These are phyloP conservation scores for Thalassiosira hispida DNA, from an alignment of 352 stramenopile genomes.

Conservation along the genomic window DNA sequence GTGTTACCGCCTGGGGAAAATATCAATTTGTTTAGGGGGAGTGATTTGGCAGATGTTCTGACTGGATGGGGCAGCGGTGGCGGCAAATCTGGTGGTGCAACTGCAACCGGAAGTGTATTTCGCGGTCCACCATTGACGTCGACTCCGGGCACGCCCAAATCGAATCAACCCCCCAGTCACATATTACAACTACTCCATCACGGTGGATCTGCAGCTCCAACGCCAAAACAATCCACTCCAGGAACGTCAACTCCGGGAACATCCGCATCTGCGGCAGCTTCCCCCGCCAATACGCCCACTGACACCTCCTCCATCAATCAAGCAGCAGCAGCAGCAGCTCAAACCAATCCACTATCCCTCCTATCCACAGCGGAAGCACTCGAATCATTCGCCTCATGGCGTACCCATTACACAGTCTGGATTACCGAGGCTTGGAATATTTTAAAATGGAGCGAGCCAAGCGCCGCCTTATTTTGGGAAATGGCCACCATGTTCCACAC, in stretches of 20 bases:
- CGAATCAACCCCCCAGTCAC: neutral
- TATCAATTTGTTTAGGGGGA: constrained; percentile 26
- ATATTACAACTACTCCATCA: constrained; percentile 3
- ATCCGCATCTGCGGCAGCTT: neutral
- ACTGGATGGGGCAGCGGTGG: neutral
- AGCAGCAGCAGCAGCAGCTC: neutral
- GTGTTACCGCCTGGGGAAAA: constrained; percentile 11
- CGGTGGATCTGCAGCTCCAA: constrained; percentile 1
- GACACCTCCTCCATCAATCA: neutral
- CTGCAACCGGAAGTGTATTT: constrained; percentile 1
- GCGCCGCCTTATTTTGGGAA: constrained; percentile 81
- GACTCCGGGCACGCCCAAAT: constrained; percentile 3
- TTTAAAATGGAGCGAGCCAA: constrained; percentile 79
- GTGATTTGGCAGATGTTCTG: constrained; percentile 9
- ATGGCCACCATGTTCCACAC: constrained; percentile 86
- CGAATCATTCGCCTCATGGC: constrained; percentile 38
- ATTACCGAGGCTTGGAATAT: constrained; percentile 84
- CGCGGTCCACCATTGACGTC: neutral
- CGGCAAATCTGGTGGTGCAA: neutral
- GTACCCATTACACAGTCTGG: constrained; percentile 79
- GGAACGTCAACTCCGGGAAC: neutral
- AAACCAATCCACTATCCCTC: constrained; percentile 13
- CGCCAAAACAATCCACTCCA: neutral
- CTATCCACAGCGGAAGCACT: constrained; percentile 51
- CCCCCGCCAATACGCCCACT: neutral